Percentiles rank a stretch among this genome's conserved stretches.
Conservation (phyloP, 306 rosid species). For the Cyamopsis tetragonoloba region DNA sequence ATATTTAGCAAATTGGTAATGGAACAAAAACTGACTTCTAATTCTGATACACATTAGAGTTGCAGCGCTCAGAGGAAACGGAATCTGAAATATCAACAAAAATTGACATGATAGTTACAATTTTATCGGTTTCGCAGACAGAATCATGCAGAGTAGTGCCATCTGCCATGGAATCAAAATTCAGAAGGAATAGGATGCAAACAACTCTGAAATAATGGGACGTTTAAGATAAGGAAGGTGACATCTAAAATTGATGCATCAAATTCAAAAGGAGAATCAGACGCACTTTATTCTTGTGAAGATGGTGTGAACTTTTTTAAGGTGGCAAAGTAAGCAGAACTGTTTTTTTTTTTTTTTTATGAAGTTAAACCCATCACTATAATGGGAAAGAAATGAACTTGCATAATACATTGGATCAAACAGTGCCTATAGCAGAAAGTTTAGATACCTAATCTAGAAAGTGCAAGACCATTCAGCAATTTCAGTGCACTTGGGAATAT, state of each 20-base stretch:
- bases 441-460: not conserved
- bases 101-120: not conserved
- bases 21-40: not conserved
- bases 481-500: not conserved
- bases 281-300: slow-evolving; percentile 18
- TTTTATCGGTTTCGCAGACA: not conserved
- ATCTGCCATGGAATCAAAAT: slow-evolving; percentile 21
- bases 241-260: not conserved
- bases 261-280: slow-evolving; percentile 22
- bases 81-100: not conserved
- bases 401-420: not conserved
- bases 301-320: not conserved
- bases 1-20: not conserved
- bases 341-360: not conserved
- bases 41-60: not conserved
- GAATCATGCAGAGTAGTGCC: slow-evolving; percentile 17
- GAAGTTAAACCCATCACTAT: not conserved
- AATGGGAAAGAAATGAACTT: slow-evolving; percentile 12
- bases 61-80: not conserved
- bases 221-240: slow-evolving; percentile 15
- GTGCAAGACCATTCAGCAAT: not conserved
- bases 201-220: slow-evolving; percentile 13
- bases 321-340: slow-evolving; percentile 7
- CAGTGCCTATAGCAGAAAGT: not conserved
- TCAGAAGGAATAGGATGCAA: slow-evolving; percentile 23